phyloP scores from a whole-genome alignment of 805 yeast genomes.

The Kuraishia molischiana region DNA sequence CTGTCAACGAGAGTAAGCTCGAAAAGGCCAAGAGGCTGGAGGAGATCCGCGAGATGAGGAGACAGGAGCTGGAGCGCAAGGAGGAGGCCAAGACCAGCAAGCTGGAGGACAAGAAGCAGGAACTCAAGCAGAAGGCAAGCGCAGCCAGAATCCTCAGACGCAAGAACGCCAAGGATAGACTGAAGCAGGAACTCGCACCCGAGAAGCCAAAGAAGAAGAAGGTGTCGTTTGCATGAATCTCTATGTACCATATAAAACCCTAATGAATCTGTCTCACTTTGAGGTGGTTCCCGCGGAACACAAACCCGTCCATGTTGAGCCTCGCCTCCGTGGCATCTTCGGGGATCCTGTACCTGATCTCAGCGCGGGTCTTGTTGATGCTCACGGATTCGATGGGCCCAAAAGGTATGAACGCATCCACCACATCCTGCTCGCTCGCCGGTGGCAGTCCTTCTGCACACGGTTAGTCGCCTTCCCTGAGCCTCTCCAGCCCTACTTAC shows the following conservation, averaged over 20 bases:
- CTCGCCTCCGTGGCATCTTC: constrained; percentile 12
- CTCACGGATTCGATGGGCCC: constrained; percentile 8
- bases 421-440: constrained; percentile 7
- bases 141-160: constrained; percentile 63
- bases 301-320: constrained; percentile 13
- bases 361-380: constrained; percentile 4
- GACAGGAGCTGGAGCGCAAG: constrained; percentile 78
- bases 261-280: constrained; percentile 3
- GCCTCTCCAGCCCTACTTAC: neutral
- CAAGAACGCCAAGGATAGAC: constrained; percentile 30
- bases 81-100: constrained; percentile 62
- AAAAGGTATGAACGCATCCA: constrained; percentile 10
- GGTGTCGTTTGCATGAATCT: constrained; percentile 35
- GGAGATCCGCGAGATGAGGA: constrained; percentile 78
- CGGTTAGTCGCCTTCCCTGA: neutral
- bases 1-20: constrained; percentile 74
- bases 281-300: constrained; percentile 7
- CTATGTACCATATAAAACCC: neutral
- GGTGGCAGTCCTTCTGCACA: neutral
- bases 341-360: constrained; percentile 7
- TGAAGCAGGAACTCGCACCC: constrained; percentile 15
- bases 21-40: constrained; percentile 87
- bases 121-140: constrained; percentile 63
- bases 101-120: constrained; percentile 68
- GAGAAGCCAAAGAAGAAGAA: constrained; percentile 24